Evolutionary conservation across 306 rosid species (phyloP).

Genomic region (Fagus crenata): DNA sequence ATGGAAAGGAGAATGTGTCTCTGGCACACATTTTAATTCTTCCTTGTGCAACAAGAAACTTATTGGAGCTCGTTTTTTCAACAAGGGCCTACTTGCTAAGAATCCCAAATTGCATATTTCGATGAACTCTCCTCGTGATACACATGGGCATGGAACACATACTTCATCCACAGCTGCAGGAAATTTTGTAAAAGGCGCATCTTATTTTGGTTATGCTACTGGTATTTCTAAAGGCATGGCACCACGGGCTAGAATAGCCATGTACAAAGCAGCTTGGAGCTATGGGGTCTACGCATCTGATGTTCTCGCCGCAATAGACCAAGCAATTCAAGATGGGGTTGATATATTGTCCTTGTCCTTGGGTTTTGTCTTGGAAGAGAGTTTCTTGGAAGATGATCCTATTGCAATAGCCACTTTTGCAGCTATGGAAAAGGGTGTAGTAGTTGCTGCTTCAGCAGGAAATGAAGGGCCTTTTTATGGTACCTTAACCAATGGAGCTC

Average conservation of each 20-base stretch:
- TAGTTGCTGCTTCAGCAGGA: constrained; percentile 69
- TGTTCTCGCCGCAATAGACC: constrained; percentile 67
- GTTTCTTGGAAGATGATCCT: constrained; percentile 53
- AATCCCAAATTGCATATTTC: constrained; percentile 26
- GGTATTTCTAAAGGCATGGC: constrained; percentile 64
- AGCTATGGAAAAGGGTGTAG: constrained; percentile 56
- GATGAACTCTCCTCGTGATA: constrained; percentile 67
- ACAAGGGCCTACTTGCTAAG: constrained; percentile 52
- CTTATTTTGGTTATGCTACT: constrained; percentile 60
- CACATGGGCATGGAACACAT: constrained; percentile 77
- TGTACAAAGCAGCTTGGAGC: constrained; percentile 69
- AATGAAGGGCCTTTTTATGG: constrained; percentile 46
- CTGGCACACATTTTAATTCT: constrained; percentile 48
- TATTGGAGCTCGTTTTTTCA: constrained; percentile 71
- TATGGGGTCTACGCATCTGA: constrained; percentile 46
- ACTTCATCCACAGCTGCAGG: constrained; percentile 72
- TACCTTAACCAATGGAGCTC: constrained; percentile 60
- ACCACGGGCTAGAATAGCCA: constrained; percentile 59
- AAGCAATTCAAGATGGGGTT: constrained; percentile 68
- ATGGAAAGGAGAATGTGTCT: constrained; percentile 74
- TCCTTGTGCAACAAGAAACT: constrained; percentile 77
- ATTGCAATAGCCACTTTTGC: constrained; percentile 73
- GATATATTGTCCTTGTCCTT: constrained; percentile 71
- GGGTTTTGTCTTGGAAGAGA: constrained; percentile 31
- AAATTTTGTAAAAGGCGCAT: constrained; percentile 41